Evolutionary conservation across 1,284 basidiomycete genomes (phyloP), one percentile per base, ranked within the genome.

Genomic region (Ustilago sp.): DNA sequence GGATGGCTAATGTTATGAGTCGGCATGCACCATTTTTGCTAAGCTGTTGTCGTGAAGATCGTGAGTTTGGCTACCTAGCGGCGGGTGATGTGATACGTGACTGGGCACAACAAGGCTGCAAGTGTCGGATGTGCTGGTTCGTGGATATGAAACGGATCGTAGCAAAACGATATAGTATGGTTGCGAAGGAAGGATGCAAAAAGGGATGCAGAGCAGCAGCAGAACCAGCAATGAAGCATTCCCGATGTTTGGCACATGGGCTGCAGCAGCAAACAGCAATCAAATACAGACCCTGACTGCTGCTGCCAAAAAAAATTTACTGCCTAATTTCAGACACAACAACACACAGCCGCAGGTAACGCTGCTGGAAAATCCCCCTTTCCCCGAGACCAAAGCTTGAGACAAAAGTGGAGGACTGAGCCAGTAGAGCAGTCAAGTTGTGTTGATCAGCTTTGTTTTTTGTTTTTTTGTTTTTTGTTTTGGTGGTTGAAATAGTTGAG

Each of bases 181-280:
- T 41, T 35, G 54, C 17, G 57, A 50, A 36, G 57, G 34, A 48
- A 34, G 41, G 45, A 13, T 48, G 54, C 35, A 15, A 31, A 17
- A 3, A 31, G 9, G 34, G 19, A 31, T 28, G 23, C 35, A 31
- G 8, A 12, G 53, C 51, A 19, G 19, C 23, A 52, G 48, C 35
- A 39, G 31, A 7, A 32, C 17, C n/a, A 50, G 38, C 31, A 36
- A 11, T 15, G 31, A 31, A 57, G 60, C 61, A 63, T 63, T 63
- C 61, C 3, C 61, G 61, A 36, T 63, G 53, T 55, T 63, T 63
- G 52, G 61, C 60, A 62, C 34, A 54, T 34, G 52, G 19, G 51
- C 23, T 62, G 60, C 60, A 62, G 60, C 32, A 52, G 48, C 36
- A 39, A 59, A 52, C 58, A 51, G 58, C 45, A 54, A 35, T 8